Base-by-base conservation (phyloP, 768 basidiomycete species). In the Leucocoprinus leucothites region DNA sequence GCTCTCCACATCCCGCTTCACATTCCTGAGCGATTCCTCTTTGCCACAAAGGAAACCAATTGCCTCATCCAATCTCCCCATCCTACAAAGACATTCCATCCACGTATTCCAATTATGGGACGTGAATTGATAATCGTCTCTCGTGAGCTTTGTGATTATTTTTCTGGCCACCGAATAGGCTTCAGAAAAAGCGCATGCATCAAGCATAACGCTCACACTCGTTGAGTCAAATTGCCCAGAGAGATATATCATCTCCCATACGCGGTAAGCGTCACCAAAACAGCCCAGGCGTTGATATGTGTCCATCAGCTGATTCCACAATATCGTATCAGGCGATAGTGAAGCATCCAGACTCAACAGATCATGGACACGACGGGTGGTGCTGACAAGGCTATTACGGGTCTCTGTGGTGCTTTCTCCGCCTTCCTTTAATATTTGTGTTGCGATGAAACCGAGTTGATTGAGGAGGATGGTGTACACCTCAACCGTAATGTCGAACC, bases 281-380 rank as follows among this genome's bases (percentile, higher is more conserved):
- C 82, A 84, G 3, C 83, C 84, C 6, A 86, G 75, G n/a, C 85
- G 85, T 61, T 89, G 85, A 69, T 95, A 98, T 0, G 91, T 85
- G 67, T 91, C 83, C 89, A 97, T 91, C 58, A 97, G 72, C 63
- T 90, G 82, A 65, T 94, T 95, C 80, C 89, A 86, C 11, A 93
- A 74, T 2, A 74, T 68, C 8, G 74, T 65, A 46, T 93, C 87
- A 2, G 91, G 87, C 8, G 85, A 78, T 54, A 94, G 70, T n/a
- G 82, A 78, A 13, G 87, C 76, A 63, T 94, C 91, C 40, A 94
- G 74, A n/a, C 84, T 86, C 64, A 96, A 76, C 53, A 83, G 74
- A 57, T 89, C 82, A 66, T 95, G 91, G 7, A 86, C 76, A 8
- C 84, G 81, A 21, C 83, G 81, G 40, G 87, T 76, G n/a, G 76